A percentile compares a stretch with the other conserved stretches of the same genome.
Conservation (phyloP, 257 asterid species). For the Ballota nigra region DNA sequence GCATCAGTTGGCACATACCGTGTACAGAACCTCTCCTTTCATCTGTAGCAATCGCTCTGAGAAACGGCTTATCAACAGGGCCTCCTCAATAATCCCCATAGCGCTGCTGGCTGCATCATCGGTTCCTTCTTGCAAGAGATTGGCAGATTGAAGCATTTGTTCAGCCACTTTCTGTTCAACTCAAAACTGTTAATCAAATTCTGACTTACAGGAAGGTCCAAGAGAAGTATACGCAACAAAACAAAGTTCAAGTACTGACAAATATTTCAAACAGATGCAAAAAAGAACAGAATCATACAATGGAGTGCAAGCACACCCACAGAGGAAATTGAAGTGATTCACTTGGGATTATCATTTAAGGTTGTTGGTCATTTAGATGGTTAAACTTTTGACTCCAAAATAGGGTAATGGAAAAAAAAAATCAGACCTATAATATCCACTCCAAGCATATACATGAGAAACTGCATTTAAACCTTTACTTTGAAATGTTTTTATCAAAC, state of each 20-base stretch:
- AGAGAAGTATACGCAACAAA: not conserved
- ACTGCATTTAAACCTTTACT: not conserved
- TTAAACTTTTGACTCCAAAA: not conserved
- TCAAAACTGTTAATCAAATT: constrained; percentile 26
- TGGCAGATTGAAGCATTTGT: constrained; percentile 41
- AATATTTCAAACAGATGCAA: constrained; percentile 21
- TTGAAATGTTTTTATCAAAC: not conserved
- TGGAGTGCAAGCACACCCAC: not conserved
- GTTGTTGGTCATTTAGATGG: not conserved
- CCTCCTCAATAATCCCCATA: constrained; percentile 55
- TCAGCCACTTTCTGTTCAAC: constrained; percentile 65
- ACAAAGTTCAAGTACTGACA: not conserved
- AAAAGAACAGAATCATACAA: not conserved
- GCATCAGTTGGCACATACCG: constrained; percentile 46
- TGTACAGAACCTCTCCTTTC: constrained; percentile 82
- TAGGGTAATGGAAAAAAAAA: not conserved
- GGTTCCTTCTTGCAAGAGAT: constrained; percentile 59
- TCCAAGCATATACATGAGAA: not conserved
- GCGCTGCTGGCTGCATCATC: constrained; percentile 58
- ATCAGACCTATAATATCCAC: not conserved
- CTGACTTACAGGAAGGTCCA: not conserved
- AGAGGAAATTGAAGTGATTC: not conserved
- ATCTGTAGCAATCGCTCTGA: constrained; percentile 80
- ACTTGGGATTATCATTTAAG: not conserved
- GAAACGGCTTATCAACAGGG: constrained; percentile 61